phyloP scores from a whole-genome alignment of 169 alveolate genomes.

The Babesia bovis region DNA sequence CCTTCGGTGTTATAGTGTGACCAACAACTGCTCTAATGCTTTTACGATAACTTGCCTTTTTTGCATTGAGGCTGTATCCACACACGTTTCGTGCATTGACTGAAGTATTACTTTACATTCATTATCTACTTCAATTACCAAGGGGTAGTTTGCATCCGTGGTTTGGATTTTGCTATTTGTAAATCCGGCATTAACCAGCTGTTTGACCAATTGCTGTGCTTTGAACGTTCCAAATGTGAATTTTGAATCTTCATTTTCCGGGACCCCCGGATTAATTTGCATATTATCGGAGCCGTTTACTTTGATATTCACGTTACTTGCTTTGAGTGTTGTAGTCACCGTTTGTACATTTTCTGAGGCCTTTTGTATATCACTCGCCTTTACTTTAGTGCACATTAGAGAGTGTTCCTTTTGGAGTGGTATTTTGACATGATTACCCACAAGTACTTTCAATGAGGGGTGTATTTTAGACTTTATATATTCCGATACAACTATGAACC shows the following conservation, averaged over 20 bases:
- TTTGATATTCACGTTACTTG: slow-evolving; percentile 4
- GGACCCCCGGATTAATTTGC: neutral
- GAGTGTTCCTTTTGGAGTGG: neutral
- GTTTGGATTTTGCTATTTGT: neutral
- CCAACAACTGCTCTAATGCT: slow-evolving; percentile 17
- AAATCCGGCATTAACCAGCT: neutral
- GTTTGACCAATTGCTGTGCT: neutral
- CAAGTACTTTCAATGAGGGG: neutral
- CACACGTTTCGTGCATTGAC: slow-evolving; percentile 24
- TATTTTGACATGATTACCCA: slow-evolving; percentile 8
- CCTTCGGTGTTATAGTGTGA: slow-evolving; percentile 36
- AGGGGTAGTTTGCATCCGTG: neutral
- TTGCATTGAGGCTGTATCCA: slow-evolving; percentile 12
- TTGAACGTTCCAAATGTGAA: slow-evolving; percentile 49
- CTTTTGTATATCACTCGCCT: neutral
- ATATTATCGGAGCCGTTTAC: neutral
- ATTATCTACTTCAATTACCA: slow-evolving; percentile 4
- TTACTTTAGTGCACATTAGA: slow-evolving; percentile 1
- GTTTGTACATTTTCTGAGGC: neutral
- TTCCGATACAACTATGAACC: neutral
- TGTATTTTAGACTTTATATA: neutral
- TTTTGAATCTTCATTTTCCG: slow-evolving; percentile 11
- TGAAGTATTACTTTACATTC: slow-evolving; percentile 10
- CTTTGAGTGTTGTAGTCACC: neutral
- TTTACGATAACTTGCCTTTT: neutral